Evolutionary conservation across 176 grass and related monocot species (phyloP).

Genomic region (Elaeis guineensis): DNA sequence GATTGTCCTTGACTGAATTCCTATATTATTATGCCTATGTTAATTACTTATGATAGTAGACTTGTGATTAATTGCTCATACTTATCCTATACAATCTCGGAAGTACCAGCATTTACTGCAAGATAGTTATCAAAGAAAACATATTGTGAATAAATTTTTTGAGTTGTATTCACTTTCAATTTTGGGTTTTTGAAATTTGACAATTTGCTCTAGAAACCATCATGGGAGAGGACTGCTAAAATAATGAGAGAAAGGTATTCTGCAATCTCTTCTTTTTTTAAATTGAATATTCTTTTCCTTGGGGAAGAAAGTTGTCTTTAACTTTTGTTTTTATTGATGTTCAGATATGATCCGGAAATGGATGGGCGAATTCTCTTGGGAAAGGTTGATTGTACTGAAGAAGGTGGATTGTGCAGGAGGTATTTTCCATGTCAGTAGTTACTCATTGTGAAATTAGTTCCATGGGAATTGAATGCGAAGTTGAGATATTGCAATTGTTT

Average conservation of each 20-base stretch:
- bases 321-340: slow-evolving; percentile 14
- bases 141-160: too few species aligned
- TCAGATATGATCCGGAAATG: slow-evolving; percentile 96
- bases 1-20: too few species aligned
- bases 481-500: too few species aligned
- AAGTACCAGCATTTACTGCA: too few species aligned
- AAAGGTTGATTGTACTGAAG: slow-evolving; percentile 89
- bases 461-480: background rate
- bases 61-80: too few species aligned
- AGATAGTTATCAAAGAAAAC: too few species aligned
- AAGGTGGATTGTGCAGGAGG: slow-evolving; percentile 82
- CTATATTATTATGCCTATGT: too few species aligned
- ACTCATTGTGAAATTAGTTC: slow-evolving; percentile 1
- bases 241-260: slow-evolving; percentile 87
- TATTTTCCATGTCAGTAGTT: slow-evolving; percentile 17
- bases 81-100: too few species aligned
- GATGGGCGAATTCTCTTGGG: slow-evolving; percentile 81
- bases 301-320: too few species aligned
- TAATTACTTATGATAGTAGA: too few species aligned
- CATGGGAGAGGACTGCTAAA: slow-evolving; percentile 88
- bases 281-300: too few species aligned
- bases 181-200: slow-evolving; percentile 4
- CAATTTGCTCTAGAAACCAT: slow-evolving; percentile 69
- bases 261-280: background rate
- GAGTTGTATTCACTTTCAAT: background rate